Evolutionary conservation across 2,329 filamentous ascomycete genomes (phyloP).

Genomic region (Diaporthe capsici): DNA sequence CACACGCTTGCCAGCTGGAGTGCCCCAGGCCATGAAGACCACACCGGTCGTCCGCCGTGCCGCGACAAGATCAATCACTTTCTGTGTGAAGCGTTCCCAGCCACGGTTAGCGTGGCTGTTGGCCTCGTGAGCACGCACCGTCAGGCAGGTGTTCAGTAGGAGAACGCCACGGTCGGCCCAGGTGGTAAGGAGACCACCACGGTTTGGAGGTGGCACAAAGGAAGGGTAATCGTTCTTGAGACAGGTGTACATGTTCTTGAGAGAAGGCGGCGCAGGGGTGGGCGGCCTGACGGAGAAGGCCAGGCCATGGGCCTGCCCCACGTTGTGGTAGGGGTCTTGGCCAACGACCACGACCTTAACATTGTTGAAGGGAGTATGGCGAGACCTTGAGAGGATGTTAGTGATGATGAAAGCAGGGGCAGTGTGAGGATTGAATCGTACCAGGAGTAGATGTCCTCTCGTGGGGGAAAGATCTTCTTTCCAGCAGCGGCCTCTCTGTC

Average conservation of each 20-base stretch:
- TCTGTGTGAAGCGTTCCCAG: constrained; percentile 95
- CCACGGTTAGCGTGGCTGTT: constrained; percentile 89
- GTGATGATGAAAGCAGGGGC: constrained; percentile 13
- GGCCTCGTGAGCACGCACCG: constrained; percentile 89
- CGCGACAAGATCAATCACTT: constrained; percentile 88
- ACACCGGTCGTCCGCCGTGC: constrained; percentile 84
- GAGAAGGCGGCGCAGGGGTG: constrained; percentile 87
- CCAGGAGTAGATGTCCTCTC: constrained; percentile 95
- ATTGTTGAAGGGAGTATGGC: constrained; percentile 87
- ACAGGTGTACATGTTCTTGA: constrained; percentile 93
- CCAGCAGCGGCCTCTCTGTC: constrained; percentile 80
- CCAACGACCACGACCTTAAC: constrained; percentile 96
- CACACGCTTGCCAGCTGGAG: constrained; percentile 84
- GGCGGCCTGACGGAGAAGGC: constrained; percentile 95
- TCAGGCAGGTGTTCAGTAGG: constrained; percentile 94
- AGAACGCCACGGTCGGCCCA: constrained; percentile 96
- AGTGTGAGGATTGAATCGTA: constrained; percentile 57
- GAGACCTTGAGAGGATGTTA: constrained; percentile 77
- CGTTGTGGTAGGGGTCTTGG: constrained; percentile 97
- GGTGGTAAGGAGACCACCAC: constrained; percentile 85
- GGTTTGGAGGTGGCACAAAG: constrained; percentile 82
- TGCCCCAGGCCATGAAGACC: constrained; percentile 96
- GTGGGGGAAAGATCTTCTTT: constrained; percentile 88
- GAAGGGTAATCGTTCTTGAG: constrained; percentile 89
- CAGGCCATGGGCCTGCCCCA: constrained; percentile 95